Percentiles rank a stretch among this genome's conserved stretches.
phyloP scores from a whole-genome alignment of 2,329 filamentous ascomycete species.

The Xenoacremonium recifei region DNA sequence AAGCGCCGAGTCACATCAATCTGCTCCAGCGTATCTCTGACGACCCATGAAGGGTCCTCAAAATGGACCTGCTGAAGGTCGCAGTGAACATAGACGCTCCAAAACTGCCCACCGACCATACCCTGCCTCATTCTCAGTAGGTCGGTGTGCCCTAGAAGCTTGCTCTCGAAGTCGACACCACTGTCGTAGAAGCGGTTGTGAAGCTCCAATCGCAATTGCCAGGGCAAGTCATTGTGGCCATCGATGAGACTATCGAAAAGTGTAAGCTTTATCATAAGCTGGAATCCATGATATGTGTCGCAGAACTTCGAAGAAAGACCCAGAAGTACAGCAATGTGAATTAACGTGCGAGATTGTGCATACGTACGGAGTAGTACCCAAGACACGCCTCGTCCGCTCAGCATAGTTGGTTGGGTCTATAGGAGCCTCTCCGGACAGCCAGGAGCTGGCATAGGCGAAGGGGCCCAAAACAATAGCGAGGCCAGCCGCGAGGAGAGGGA shows the following conservation, averaged over 20 bases:
- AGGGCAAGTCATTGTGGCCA: conserved; percentile 32
- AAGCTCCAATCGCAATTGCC: conserved; percentile 27
- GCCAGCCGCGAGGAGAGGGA: conserved; percentile 8
- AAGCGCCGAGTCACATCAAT: conserved; percentile 33
- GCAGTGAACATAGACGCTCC: conserved; percentile 28
- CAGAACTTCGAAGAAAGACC: neutral
- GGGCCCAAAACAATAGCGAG: conserved; percentile 10
- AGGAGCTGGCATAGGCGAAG: conserved; percentile 6
- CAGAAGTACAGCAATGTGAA: neutral
- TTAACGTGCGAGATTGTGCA: neutral
- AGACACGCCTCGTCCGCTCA: conserved; percentile 13
- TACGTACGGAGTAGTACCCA: conserved; percentile 13
- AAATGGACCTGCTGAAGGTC: conserved; percentile 21
- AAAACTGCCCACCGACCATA: conserved; percentile 30
- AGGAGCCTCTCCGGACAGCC: conserved; percentile 6
- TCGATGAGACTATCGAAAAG: conserved; percentile 30
- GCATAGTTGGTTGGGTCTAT: conserved; percentile 13
- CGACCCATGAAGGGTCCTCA: conserved; percentile 21
- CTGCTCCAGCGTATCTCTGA: conserved; percentile 25
- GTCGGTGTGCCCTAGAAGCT: conserved; percentile 26
- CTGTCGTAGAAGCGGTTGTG: conserved; percentile 23
- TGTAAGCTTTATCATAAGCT: too few species aligned
- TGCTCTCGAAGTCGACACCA: conserved; percentile 13
- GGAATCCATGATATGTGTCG: too few species aligned
- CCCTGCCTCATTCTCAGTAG: conserved; percentile 26